phyloP scores from a whole-genome alignment of 176 grass and related monocot genomes.

The maize (Zea mays) region Zm-B73-REFERENCE-NAM-5.0 NC_050103.1:16431501-16432000 shows the following conservation, averaged over 20 bases:
- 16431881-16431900: constrained; percentile 30
- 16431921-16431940: constrained; percentile 2
- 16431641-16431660: constrained; percentile 57
- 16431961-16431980: constrained; percentile 11
- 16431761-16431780: neutral
- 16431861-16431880: neutral
- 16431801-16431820: neutral
- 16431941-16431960: constrained; percentile 14
- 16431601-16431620: constrained; percentile 84
- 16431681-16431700: constrained; percentile 76
- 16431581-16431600: constrained; percentile 28
- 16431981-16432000: constrained; percentile 19
- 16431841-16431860: neutral
- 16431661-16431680: constrained; percentile 94
- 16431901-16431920: constrained; percentile 27
- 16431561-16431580: neutral
- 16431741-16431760: neutral
- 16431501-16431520: neutral
- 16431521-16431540: neutral
- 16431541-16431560: neutral
- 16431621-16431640: constrained; percentile 90
- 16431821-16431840: neutral
- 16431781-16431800: neutral
- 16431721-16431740: neutral
- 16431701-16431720: constrained; percentile 4